Percentiles rank a stretch among this genome's conserved stretches.
Evolutionary conservation across 257 asterid species (phyloP).

Genomic region (Gentiana dahurica): DNA sequence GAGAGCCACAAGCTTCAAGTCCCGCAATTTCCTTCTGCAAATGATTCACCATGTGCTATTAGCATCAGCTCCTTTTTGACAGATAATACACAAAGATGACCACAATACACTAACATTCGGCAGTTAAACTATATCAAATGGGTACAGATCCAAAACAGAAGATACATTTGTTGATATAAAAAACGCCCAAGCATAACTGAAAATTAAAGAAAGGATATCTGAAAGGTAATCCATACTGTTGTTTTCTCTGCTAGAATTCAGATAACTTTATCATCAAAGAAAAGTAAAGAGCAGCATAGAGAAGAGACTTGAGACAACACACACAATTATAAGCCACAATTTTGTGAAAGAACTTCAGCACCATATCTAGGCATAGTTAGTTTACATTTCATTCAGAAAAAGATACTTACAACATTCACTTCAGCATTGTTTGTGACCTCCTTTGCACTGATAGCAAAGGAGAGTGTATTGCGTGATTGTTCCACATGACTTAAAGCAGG

Average conservation of each 20-base stretch:
- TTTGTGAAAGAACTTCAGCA: not conserved
- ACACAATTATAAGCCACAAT: not conserved
- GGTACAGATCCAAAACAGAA: not conserved
- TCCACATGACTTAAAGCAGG: conserved; percentile 93
- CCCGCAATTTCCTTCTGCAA: conserved; percentile 85
- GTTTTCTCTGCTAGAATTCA: no score
- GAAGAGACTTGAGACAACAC: not conserved
- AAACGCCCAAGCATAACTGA: no score
- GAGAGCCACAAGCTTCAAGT: conserved; percentile 64
- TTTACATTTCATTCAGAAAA: not conserved
- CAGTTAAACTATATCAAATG: not conserved
- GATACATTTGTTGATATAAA: no score
- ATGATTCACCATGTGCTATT: conserved; percentile 52
- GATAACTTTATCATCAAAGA: not conserved
- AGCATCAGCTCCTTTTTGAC: no score
- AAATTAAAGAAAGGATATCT: no score
- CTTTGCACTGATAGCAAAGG: conserved; percentile 90
- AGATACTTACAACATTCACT: conserved; percentile 59
- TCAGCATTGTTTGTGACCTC: conserved; percentile 83
- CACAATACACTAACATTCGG: not conserved
- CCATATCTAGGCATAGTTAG: not conserved
- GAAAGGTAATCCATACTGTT: no score
- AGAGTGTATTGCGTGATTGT: conserved; percentile 82
- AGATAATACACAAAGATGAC: not conserved
- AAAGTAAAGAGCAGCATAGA: not conserved